Evolutionary conservation across 2,329 filamentous ascomycete genomes (phyloP), one percentile per base, ranked within the genome.

Genomic region (Cytospora paraplurivora): DNA sequence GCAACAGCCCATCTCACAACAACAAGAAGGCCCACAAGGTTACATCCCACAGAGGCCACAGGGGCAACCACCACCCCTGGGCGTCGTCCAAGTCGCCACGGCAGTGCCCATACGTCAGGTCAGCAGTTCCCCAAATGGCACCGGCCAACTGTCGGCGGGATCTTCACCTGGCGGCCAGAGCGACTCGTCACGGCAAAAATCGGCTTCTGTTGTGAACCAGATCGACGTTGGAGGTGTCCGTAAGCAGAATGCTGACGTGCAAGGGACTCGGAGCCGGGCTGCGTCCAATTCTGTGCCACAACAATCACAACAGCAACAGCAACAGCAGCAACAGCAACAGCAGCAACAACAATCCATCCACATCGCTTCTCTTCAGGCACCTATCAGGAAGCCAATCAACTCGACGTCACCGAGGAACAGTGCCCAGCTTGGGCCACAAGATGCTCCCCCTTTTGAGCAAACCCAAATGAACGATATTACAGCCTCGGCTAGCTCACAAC

Each of bases 21-120:
- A 68, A 15, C 70, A 68, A 56, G 68, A 68, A 35, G 56, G 17
- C 8, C 34, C 34, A 8, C 33, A 53, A 4, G 38, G 50, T 12
- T 44, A 56, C 34, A 11, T 19, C 15, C 59, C 53, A 17, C 56
- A 53, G 27, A n/a, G n/a, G 19, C 34, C 44, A 2, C 62, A 59
- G 47, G 58, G 19, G 21, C 57, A 59, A 19, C 62, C 61, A 37
- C 59, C 58, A 11, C 61, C 61, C 17, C 33, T 66, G 50, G 62
- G 49, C 21, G 44, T 66, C 17, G 56, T 66, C 32, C 64, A 66
- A 17, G 47, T 64, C 10, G 64, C 64, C 7, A 66, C 64, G n/a
- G 64, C 64, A 34, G 58, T 66, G 34, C 64, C 64, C 3, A 66
- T 66, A 47, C 64, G 64, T 44, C 64, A 66, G 57, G 57, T 66